Evolutionary conservation across 1,284 basidiomycete species (phyloP).

Genomic region (Ceratobasidium sp.): DNA sequence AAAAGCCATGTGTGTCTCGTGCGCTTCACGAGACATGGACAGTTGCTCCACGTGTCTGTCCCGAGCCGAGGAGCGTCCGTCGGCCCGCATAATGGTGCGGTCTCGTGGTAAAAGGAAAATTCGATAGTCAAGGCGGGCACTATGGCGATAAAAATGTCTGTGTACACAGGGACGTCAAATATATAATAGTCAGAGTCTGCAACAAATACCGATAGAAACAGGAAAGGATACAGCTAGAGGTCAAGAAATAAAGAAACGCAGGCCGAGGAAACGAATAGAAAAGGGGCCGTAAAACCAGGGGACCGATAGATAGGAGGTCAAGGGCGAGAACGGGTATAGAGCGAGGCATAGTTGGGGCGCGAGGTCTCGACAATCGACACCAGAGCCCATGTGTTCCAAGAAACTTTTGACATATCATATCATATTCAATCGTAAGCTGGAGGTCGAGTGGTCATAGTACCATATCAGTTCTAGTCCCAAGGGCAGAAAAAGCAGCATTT

Average conservation of each 20-base stretch:
- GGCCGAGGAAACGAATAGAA: constrained; percentile 11
- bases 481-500: constrained; percentile 32
- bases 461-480: constrained; percentile 15
- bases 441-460: constrained; percentile 22
- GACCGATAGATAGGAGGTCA: constrained; percentile 32
- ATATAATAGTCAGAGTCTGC: constrained; percentile 35
- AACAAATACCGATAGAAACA: constrained; percentile 43
- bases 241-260: constrained; percentile 39
- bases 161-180: constrained; percentile 28
- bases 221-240: constrained; percentile 41
- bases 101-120: constrained; percentile 3
- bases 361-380: constrained; percentile 20
- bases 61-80: constrained; percentile 34
- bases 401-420: constrained; percentile 40
- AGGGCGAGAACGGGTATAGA: constrained; percentile 31
- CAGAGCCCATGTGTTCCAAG: constrained; percentile 29
- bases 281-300: constrained; percentile 13
- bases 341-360: constrained; percentile 27
- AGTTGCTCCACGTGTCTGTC: constrained; percentile 35
- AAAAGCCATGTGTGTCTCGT: constrained; percentile 42
- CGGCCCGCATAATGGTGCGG: constrained; percentile 1
- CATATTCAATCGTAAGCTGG: constrained; percentile 37
- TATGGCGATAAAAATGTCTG: constrained; percentile 36
- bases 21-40: constrained; percentile 39
- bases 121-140: not conserved